phyloP scores from a whole-genome alignment of 768 basidiomycete genomes.

The Russula foetens region DNA sequence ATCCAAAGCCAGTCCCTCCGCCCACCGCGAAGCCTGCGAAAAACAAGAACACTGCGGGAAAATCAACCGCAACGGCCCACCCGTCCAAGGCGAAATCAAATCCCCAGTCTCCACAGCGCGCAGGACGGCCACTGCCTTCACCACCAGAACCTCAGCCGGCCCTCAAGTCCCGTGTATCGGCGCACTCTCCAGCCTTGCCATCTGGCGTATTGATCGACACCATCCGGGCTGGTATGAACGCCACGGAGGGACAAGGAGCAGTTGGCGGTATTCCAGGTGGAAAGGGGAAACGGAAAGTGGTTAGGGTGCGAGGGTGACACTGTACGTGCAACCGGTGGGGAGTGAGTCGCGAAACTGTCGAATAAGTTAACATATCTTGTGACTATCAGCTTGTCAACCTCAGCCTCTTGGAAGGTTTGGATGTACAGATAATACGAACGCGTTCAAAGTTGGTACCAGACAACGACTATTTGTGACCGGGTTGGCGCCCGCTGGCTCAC shows the following conservation, averaged over 20 bases:
- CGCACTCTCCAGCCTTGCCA: constrained; percentile 17
- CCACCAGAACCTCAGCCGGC: constrained; percentile 74
- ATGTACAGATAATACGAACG: no score
- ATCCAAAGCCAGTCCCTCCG: constrained; percentile 23
- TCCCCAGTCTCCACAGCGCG: constrained; percentile 19
- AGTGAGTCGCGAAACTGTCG: neutral
- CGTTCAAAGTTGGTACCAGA: no score
- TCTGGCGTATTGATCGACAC: constrained; percentile 19
- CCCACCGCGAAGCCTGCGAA: constrained; percentile 27
- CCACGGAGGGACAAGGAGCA: constrained; percentile 11
- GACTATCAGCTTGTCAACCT: neutral
- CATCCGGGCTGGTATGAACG: constrained; percentile 19
- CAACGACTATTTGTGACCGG: no score
- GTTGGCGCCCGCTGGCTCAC: no score
- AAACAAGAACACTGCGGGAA: constrained; percentile 17
- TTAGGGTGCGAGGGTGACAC: constrained; percentile 15
- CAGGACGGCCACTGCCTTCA: constrained; percentile 42
- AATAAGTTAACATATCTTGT: constrained; percentile 7
- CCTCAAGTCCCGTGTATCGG: constrained; percentile 46
- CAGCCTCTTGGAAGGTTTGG: neutral
- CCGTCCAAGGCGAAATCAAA: constrained; percentile 22
- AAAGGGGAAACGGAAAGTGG: constrained; percentile 21
- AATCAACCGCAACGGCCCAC: constrained; percentile 22
- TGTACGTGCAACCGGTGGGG: neutral
- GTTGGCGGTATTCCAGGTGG: constrained; percentile 12